Percentiles rank a stretch among this genome's conserved stretches.
Conservation (phyloP, 768 basidiomycete species). For the Lenzites betulinus region DNA sequence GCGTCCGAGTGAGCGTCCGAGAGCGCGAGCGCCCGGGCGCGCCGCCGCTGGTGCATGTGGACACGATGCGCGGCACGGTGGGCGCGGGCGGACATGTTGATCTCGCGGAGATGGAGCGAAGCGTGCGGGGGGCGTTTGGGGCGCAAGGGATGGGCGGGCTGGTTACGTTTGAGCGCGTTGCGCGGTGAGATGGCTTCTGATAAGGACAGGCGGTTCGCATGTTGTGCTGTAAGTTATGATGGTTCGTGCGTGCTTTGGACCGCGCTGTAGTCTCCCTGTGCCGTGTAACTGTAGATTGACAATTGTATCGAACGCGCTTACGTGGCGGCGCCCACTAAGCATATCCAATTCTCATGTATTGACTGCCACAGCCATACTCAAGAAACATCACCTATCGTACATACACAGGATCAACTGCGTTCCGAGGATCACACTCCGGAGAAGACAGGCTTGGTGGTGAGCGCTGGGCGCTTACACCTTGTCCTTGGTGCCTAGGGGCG, state of each 20-base stretch:
- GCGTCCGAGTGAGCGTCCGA: conserved; percentile 7
- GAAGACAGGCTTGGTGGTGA: too few relatives aligned
- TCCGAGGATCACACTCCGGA: too few relatives aligned
- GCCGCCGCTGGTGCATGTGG: background rate
- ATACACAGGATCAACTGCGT: too few relatives aligned
- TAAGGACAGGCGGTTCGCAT: too few relatives aligned
- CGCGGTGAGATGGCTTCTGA: too few relatives aligned
- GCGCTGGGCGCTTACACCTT: too few relatives aligned
- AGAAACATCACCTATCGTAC: too few relatives aligned
- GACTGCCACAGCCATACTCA: too few relatives aligned
- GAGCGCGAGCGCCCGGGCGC: conserved; percentile 3
- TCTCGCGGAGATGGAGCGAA: conserved; percentile 12
- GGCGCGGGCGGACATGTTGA: background rate
- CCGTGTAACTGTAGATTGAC: conserved; percentile 4
- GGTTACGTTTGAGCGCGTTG: conserved; percentile 7
- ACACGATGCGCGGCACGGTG: background rate
- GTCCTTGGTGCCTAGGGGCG: conserved; percentile 11
- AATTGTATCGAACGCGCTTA: too few relatives aligned
- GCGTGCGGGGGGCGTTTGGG: conserved; percentile 5
- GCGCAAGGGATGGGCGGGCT: conserved; percentile 15
- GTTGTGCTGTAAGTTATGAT: background rate
- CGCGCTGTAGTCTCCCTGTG: background rate
- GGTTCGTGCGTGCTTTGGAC: too few relatives aligned
- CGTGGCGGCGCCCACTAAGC: too few relatives aligned
- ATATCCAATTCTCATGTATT: too few relatives aligned